These are phyloP conservation scores for Cystofilobasidium bisporidii DNA, from an alignment of 768 basidiomycete genomes.

Conservation along the genomic window DNA sequence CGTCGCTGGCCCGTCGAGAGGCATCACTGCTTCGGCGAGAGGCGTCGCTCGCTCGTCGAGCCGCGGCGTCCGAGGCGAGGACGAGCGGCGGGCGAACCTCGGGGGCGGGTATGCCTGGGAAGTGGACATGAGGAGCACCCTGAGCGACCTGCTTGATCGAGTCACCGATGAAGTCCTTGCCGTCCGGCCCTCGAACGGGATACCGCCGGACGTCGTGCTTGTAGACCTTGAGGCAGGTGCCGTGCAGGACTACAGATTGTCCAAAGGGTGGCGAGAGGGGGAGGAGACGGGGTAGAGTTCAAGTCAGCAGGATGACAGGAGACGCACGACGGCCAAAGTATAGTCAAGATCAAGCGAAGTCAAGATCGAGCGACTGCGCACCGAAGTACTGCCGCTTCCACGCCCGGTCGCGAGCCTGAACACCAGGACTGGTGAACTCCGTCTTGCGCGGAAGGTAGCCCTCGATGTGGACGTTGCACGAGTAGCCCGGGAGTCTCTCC, in stretches of 20 bases:
- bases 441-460: conserved; percentile 80
- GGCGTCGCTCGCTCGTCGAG: conserved; percentile 14
- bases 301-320: conserved; percentile 1
- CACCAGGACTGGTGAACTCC: conserved; percentile 77
- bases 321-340: background rate
- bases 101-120: conserved; percentile 23
- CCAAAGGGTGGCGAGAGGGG: too few relatives aligned
- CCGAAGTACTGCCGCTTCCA: conserved; percentile 75
- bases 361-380: too few relatives aligned
- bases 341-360: too few relatives aligned
- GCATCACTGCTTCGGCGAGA: background rate
- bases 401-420: conserved; percentile 79
- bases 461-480: conserved; percentile 65
- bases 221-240: conserved; percentile 69
- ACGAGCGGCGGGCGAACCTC: conserved; percentile 10
- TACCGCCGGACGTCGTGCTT: conserved; percentile 40
- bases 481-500: conserved; percentile 71
- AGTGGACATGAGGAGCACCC: conserved; percentile 27
- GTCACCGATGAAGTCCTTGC: conserved; percentile 7
- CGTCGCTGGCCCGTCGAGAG: background rate
- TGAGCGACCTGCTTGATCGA: conserved; percentile 3
- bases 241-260: conserved; percentile 58
- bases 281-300: too few relatives aligned
- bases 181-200: conserved; percentile 8
- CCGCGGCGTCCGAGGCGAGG: background rate